Evolutionary conservation across 176 grass and related monocot species (phyloP).

Genomic region (Zea luxurians): DNA sequence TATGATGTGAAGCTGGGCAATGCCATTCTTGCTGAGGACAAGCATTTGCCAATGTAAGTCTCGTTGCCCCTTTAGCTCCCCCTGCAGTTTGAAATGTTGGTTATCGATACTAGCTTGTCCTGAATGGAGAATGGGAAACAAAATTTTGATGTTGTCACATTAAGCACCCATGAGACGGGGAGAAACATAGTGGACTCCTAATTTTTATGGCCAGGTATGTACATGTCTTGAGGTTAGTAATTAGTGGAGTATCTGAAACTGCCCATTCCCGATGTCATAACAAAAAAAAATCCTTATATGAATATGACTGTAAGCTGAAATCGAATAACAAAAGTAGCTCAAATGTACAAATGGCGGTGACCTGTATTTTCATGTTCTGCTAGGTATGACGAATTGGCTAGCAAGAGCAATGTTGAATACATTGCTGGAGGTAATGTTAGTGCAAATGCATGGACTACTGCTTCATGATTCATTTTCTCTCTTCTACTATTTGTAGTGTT

Average conservation of each 20-base stretch:
- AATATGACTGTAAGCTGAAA: not conserved
- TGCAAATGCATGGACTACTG: not conserved
- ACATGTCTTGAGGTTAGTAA: not conserved
- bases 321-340: not conserved
- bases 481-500: constrained; percentile 27
- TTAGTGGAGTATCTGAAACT: not conserved
- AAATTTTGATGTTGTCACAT: not conserved
- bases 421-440: constrained; percentile 70
- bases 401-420: constrained; percentile 61
- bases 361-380: not conserved
- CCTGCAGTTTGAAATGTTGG: not conserved
- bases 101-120: not conserved
- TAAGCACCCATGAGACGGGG: not conserved
- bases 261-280: not conserved
- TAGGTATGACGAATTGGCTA: constrained; percentile 78
- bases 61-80: not conserved
- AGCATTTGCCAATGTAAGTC: constrained; percentile 74
- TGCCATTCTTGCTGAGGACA: constrained; percentile 72
- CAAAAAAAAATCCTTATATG: not conserved
- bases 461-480: constrained; percentile 22
- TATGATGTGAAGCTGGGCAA: constrained; percentile 66
- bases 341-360: not conserved
- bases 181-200: not conserved
- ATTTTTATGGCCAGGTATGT: not conserved
- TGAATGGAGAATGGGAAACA: not conserved